Base-by-base conservation (phyloP, 2,329 filamentous ascomycete genomes). In the Cladosporium colombiae region DNA sequence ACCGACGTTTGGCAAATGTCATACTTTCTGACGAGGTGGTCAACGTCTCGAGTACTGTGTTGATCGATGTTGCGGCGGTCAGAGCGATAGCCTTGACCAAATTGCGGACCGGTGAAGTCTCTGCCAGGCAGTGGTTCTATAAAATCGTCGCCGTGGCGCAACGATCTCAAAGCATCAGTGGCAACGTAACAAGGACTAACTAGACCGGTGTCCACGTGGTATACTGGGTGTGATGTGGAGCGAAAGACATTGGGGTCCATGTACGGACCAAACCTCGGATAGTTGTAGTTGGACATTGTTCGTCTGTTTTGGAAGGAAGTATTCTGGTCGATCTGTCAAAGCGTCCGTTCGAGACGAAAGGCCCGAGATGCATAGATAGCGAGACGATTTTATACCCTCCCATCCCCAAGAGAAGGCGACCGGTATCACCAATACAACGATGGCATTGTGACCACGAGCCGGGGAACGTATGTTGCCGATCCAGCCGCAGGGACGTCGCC, bases 181-280 rank as follows among this genome's bases (percentile, higher is more conserved):
- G 61, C 44, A n/a, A 52, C 35, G 50, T 56, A 46, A 35, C 33
- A 35, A 23, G 50, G 50, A 11, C 11, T 23, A 11, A 16, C 18
- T 3, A 31, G n/a, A 40, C 33, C 35, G 5, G 11, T 27, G 8
- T 31, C 35, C 31, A 33, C 25, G 35, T 46, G 23, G 49, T 56
- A 56, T 18, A 27, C 33, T 13, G 50, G 35, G 25, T 44, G 50
- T 18, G 63, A 53, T n/a, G 68, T 59, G 18, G 69, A 71, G 29
- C 69, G 70, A 44, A 67, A 70, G 65, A 68, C 63, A 27, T 60
- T 66, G 27, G 68, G 65, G 60, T 70, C 69, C 70, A 71, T 71
- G 57, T 65, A 70, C 13, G 23, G 64, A 14, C 52, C 35, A 10
- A 33, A 64, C 27, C 56, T 58, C 1, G 58, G 52, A 49, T 65